phyloP scores from a whole-genome alignment of 371 early-diverging fungal genomes.

The Mucor racemosus region DNA sequence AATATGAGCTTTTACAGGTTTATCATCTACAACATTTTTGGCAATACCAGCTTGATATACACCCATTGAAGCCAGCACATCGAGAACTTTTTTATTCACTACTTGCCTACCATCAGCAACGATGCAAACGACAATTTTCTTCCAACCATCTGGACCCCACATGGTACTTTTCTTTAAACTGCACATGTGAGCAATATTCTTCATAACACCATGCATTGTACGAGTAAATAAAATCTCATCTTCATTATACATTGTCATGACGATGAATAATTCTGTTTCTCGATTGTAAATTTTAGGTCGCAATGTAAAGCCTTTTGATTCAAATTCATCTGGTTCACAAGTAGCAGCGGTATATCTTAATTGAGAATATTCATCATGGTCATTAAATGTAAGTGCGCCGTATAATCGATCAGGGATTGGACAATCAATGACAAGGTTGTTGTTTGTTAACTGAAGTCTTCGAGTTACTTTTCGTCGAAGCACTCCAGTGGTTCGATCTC shows the following conservation, averaged over 20 bases:
- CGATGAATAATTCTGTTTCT: constrained; percentile 84
- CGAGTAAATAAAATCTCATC: constrained; percentile 70
- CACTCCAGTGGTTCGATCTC: background rate
- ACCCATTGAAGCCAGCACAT: constrained; percentile 68
- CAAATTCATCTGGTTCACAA: constrained; percentile 83
- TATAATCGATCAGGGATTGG: constrained; percentile 68
- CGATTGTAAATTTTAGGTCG: constrained; percentile 77
- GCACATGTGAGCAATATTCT: constrained; percentile 81
- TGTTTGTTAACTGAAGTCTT: constrained; percentile 64
- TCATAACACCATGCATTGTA: constrained; percentile 78
- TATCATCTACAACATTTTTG: constrained; percentile 64
- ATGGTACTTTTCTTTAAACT: constrained; percentile 55
- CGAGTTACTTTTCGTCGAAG: constrained; percentile 27
- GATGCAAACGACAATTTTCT: constrained; percentile 84
- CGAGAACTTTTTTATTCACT: constrained; percentile 59
- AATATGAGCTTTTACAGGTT: constrained; percentile 75
- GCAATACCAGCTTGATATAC: constrained; percentile 79
- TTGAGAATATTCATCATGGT: constrained; percentile 67
- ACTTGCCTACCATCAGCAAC: constrained; percentile 85
- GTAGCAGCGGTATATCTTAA: constrained; percentile 82
- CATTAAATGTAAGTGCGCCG: constrained; percentile 26
- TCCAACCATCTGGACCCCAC: constrained; percentile 84
- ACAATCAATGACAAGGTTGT: constrained; percentile 73
- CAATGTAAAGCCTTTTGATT: constrained; percentile 69
- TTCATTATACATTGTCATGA: constrained; percentile 74